These are phyloP conservation scores for Quercus mongolica DNA, from an alignment of 306 rosid genomes.

Conservation along the genomic window DNA sequence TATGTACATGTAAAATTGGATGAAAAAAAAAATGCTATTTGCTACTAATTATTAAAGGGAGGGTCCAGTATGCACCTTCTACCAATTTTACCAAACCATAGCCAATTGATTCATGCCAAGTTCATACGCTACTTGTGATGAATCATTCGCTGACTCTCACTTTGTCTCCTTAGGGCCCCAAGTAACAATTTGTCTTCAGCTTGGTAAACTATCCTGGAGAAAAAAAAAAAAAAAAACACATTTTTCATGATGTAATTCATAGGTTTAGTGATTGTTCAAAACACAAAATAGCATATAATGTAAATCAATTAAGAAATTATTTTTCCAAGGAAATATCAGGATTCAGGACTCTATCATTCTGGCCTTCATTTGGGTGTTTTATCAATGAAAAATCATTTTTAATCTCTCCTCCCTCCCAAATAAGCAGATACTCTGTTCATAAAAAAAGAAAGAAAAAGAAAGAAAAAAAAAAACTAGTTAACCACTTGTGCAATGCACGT, in stretches of 20 bases:
- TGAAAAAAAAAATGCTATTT: background rate
- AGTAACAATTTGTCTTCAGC: background rate
- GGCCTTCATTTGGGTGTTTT: no score
- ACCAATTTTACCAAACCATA: background rate
- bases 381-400: no score
- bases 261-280: no score
- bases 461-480: no score
- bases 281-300: no score
- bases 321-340: no score
- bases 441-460: fast-evolving
- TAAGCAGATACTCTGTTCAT: no score
- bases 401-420: no score
- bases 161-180: conserved; percentile 29
- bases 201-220: no score
- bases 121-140: conserved; percentile 19
- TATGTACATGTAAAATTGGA: background rate
- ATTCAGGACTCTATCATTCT: no score
- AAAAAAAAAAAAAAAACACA: background rate
- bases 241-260: background rate
- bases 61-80: conserved; percentile 1
- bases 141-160: conserved; percentile 37
- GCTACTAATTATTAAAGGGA: background rate
- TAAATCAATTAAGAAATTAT: no score
- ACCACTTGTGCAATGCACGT: no score
- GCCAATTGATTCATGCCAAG: conserved; percentile 26